phyloP scores from a whole-genome alignment of 345 rosid species.

The Gossypium arboreum region DNA sequence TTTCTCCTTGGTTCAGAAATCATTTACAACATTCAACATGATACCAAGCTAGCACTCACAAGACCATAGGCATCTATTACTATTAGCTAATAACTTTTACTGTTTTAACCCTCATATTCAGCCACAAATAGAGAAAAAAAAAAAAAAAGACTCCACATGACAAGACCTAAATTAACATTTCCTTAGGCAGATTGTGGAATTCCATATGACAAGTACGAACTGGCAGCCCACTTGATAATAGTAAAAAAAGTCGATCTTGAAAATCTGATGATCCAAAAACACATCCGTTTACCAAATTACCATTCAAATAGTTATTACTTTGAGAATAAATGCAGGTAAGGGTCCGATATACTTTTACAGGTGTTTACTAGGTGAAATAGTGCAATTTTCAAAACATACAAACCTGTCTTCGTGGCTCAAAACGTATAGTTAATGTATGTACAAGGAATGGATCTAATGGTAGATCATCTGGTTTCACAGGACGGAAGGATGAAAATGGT shows the following conservation, averaged over 20 bases:
- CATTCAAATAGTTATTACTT: not conserved
- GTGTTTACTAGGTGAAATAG: not conserved
- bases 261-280: not conserved
- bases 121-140: not conserved
- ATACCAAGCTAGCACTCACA: not conserved
- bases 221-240: not conserved
- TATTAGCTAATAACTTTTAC: not conserved
- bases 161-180: not conserved
- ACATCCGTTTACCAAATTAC: not conserved
- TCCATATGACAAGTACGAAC: not conserved
- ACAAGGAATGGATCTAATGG: conserved; percentile 91
- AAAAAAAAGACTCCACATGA: not conserved
- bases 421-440: conserved; percentile 86
- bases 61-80: not conserved
- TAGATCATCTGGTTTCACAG: conserved; percentile 93
- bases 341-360: not conserved
- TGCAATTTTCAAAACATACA: conserved; percentile 10
- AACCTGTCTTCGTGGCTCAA: conserved; percentile 98
- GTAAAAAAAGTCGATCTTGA: not conserved
- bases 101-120: not conserved
- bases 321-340: not conserved
- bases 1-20: not conserved
- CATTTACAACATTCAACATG: not conserved
- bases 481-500: conserved; percentile 90
- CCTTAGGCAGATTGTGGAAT: not conserved